These are phyloP conservation scores for Trichoderma asperelloides DNA, from an alignment of 495 filamentous ascomycete species.

Conservation along the genomic window DNA sequence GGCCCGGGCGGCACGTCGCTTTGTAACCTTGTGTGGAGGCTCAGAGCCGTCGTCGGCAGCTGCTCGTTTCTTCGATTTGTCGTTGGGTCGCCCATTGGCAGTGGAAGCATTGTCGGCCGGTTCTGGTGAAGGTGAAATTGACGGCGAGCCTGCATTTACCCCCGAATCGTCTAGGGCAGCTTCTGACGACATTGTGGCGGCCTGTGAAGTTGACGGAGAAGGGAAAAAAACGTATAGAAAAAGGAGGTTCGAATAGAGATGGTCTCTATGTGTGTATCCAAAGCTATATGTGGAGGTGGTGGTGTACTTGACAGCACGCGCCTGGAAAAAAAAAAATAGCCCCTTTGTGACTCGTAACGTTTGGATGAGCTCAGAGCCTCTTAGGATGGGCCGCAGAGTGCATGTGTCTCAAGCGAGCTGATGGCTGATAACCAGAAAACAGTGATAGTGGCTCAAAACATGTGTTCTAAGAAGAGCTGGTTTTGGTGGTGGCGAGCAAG, in stretches of 20 bases:
- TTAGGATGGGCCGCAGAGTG: not conserved
- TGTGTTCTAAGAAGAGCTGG: not conserved
- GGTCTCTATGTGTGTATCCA: not conserved
- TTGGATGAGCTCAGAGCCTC: not conserved
- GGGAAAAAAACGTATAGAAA: not conserved
- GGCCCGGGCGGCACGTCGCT: slow-evolving; percentile 77
- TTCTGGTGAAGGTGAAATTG: not conserved
- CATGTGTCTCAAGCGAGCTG: not conserved
- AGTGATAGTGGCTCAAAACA: not conserved
- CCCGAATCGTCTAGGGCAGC: not conserved
- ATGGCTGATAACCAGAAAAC: not conserved
- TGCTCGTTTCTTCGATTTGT: slow-evolving; percentile 26
- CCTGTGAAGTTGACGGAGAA: not conserved
- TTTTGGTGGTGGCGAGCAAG: not conserved
- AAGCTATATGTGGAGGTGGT: not conserved
- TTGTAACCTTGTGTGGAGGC: slow-evolving; percentile 36
- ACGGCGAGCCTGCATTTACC: not conserved
- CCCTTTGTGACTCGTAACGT: not conserved
- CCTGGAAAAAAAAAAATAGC: not conserved
- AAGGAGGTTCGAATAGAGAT: not conserved
- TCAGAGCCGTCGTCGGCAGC: slow-evolving; percentile 11
- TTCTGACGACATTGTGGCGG: slow-evolving; percentile 6
- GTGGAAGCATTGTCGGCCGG: not conserved
- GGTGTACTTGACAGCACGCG: not conserved
- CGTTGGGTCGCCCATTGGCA: not conserved